phyloP scores from a whole-genome alignment of 108 stramenopile species.

The Stephanodiscus triporus region DNA sequence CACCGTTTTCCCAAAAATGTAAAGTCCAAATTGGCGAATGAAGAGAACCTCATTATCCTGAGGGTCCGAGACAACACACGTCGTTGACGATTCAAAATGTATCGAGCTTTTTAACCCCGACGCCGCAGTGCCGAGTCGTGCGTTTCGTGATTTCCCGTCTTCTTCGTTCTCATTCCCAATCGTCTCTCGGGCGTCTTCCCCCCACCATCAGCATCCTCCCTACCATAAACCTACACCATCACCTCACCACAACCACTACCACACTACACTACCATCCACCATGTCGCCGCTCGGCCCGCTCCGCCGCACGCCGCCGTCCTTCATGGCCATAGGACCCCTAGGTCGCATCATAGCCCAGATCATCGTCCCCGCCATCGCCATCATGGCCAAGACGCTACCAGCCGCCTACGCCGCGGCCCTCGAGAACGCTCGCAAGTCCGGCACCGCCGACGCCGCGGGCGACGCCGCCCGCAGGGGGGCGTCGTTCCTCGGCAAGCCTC shows the following conservation, averaged over 20 bases:
- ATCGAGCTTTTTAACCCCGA: constrained; percentile 59
- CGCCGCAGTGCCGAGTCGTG: too few relatives aligned
- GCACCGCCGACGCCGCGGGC: constrained; percentile 34
- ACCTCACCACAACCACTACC: background rate
- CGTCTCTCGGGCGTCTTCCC: too few relatives aligned
- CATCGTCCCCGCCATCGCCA: constrained; percentile 42
- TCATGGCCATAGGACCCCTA: constrained; percentile 53
- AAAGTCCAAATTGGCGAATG: constrained; percentile 27
- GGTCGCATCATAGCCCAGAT: constrained; percentile 46
- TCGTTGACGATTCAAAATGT: constrained; percentile 42
- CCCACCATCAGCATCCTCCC: background rate
- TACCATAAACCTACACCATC: background rate
- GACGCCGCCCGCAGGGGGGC: constrained; percentile 21
- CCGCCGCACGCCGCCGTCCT: background rate
- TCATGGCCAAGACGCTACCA: constrained; percentile 49
- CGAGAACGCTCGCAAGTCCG: constrained; percentile 48
- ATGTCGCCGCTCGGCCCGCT: background rate
- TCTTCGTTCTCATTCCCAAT: too few relatives aligned
- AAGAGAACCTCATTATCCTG: constrained; percentile 52
- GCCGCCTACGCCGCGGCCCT: constrained; percentile 51
- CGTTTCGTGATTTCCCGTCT: too few relatives aligned
- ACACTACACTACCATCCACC: background rate
- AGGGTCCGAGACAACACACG: constrained; percentile 47
- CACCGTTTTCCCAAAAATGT: background rate
- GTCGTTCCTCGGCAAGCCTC: constrained; percentile 47